Evolutionary conservation across 768 basidiomycete genomes (phyloP).

Genomic region (Leccinum subtestaceum): DNA sequence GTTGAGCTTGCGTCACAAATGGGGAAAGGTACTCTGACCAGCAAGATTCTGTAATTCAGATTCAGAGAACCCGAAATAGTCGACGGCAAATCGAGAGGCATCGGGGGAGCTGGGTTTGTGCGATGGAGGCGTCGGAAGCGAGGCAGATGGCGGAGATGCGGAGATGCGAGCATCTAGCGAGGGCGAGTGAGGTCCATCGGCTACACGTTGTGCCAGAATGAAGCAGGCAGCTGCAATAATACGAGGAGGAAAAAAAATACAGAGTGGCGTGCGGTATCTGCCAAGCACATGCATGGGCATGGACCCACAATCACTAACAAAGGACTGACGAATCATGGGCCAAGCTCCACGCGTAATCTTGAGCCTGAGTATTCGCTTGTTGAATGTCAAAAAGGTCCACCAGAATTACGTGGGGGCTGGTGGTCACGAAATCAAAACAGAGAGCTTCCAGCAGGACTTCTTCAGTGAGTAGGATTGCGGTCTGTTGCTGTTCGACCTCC

Average conservation of each 20-base stretch:
- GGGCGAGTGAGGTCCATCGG: slow-evolving; percentile 70
- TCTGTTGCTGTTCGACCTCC: slow-evolving; percentile 75
- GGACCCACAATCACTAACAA: neutral
- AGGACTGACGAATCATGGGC: slow-evolving; percentile 79
- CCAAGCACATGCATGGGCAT: slow-evolving; percentile 5
- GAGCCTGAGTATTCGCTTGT: slow-evolving; percentile 45
- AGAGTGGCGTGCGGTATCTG: slow-evolving; percentile 80
- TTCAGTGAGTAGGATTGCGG: slow-evolving; percentile 68
- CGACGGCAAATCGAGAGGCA: slow-evolving; percentile 62
- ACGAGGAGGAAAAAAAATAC: slow-evolving; percentile 64
- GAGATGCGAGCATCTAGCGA: slow-evolving; percentile 76
- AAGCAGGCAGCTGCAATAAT: slow-evolving; percentile 78
- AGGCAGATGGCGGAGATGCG: slow-evolving; percentile 65
- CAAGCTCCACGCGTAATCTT: slow-evolving; percentile 83
- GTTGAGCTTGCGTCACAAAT: slow-evolving; percentile 1
- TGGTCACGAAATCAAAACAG: slow-evolving; percentile 82
- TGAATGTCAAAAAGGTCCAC: slow-evolving; percentile 67
- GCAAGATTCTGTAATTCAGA: slow-evolving; percentile 55
- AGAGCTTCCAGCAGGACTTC: slow-evolving; percentile 78
- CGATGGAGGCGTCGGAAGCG: slow-evolving; percentile 78
- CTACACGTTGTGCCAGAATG: slow-evolving; percentile 68
- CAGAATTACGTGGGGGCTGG: slow-evolving; percentile 72
- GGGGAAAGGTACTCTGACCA: slow-evolving; percentile 41
- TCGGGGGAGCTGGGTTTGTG: slow-evolving; percentile 73
- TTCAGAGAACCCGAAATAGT: slow-evolving; percentile 63